Evolutionary conservation across 139 green algal genomes (phyloP), one percentile per base, ranked within the genome.

Genomic region (Deuterostichococcus epilithicus): DNA sequence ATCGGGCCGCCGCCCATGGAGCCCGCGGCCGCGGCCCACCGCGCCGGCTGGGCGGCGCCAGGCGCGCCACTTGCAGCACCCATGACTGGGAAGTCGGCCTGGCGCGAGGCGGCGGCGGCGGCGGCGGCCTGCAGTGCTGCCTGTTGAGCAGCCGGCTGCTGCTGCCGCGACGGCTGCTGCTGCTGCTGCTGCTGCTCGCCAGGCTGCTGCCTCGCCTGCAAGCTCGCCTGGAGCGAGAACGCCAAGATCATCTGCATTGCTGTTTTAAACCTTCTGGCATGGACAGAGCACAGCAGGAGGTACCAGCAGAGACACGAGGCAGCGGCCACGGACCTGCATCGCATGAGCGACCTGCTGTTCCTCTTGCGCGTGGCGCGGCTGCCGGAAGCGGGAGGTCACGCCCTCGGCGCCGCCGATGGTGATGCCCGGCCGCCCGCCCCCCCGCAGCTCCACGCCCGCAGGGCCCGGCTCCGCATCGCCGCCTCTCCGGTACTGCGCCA

Each of bases 1-100:
- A 63, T 63, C 10, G 18, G 3, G 13, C 52, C 52, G 52, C 52
- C 52, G 5, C 18, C 28, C 18, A 3, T 20, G 52, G 18, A 5
- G 52, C 52, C 52, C 3, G 52, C 52, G 13, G 52, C 52, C 10
- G 52, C 52, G 13, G 52, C 52, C 52, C 52, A 63, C 10, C 52
- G 10, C 10, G 52, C 13, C 18, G 52, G 18, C 52, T 13, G 18
- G 52, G 13, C 8, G 3, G 52, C 52, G 10, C 18, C 52, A 13
- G 52, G 18, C 52, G 52, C 13, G 52, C 52, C 52, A 20, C 10
- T 20, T 13, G 13, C 52, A 20, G 52, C 52, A 3, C 20, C 52
- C 37, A 94, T 76, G 0, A 88, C 85, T 2, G 92, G 92, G 67
- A 95, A 96, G 76, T 95, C 82, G 39, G 26, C 52, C 52, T 63